These are phyloP conservation scores for Neurospora sp. DNA, from an alignment of 495 filamentous ascomycete species.

Conservation along the genomic window DNA sequence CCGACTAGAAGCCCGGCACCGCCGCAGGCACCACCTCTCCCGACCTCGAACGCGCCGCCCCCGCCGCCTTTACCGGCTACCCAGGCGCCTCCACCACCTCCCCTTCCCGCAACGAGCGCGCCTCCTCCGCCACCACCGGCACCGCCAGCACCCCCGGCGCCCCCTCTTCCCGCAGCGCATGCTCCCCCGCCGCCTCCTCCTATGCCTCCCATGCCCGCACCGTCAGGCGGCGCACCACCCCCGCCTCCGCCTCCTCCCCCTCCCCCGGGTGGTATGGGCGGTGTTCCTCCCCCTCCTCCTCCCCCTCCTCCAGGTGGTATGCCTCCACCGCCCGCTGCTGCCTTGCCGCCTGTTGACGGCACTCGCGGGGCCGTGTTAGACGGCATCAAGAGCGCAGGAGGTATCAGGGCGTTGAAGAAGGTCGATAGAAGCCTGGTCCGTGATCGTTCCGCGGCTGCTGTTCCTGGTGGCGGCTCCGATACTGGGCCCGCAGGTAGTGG, in stretches of 20 bases:
- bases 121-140: slow-evolving; percentile 31
- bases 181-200: slow-evolving; percentile 30
- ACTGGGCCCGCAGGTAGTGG: slow-evolving; percentile 47
- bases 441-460: slow-evolving; percentile 65
- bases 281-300: slow-evolving; percentile 39
- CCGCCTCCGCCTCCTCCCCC: slow-evolving; percentile 33
- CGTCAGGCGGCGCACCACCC: slow-evolving; percentile 18
- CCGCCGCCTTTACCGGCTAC: slow-evolving; percentile 27
- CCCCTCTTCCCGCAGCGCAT: slow-evolving; percentile 18
- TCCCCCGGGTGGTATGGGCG: slow-evolving; percentile 17
- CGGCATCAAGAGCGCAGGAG: slow-evolving; percentile 69
- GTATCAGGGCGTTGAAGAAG: slow-evolving; percentile 65
- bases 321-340: slow-evolving; percentile 42
- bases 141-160: slow-evolving; percentile 22
- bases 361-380: slow-evolving; percentile 61
- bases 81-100: slow-evolving; percentile 27
- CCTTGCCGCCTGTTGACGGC: slow-evolving; percentile 41
- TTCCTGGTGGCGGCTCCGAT: slow-evolving; percentile 41
- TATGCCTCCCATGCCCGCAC: slow-evolving; percentile 26
- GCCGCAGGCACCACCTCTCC: slow-evolving; percentile 37
- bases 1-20: slow-evolving; percentile 33
- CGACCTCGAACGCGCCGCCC: slow-evolving; percentile 24
- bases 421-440: slow-evolving; percentile 66
- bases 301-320: slow-evolving; percentile 40
- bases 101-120: slow-evolving; percentile 16